Conservation (phyloP, 441 rosid species). For the Gossypium aridum region DNA sequence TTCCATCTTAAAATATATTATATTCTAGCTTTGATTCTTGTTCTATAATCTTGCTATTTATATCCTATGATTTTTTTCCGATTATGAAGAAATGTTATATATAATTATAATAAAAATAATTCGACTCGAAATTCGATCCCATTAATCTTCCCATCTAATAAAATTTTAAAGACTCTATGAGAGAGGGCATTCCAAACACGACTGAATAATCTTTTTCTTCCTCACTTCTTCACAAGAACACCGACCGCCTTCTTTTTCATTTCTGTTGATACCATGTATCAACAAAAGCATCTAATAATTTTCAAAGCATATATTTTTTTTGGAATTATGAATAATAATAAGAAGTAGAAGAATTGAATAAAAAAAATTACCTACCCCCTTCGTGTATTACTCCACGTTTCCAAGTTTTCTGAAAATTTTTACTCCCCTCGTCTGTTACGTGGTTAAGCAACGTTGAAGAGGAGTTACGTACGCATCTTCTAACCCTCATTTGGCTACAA, state of each 20-base stretch:
- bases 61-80: background rate
- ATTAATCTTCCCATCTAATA: fast-evolving
- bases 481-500: conserved; percentile 1
- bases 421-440: background rate
- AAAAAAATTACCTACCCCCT: no score
- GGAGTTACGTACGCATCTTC: conserved; percentile 6
- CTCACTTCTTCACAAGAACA: no score
- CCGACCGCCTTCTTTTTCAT: no score
- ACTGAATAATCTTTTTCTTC: no score
- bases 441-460: background rate
- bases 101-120: no score
- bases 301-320: no score
- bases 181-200: no score
- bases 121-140: no score
- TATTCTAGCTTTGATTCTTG: background rate
- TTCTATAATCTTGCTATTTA: background rate
- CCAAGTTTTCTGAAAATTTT: background rate
- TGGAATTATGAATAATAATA: background rate
- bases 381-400: background rate
- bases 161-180: no score
- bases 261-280: no score
- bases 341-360: no score
- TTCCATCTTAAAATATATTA: background rate
- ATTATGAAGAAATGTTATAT: background rate
- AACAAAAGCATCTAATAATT: no score